Percentiles rank a stretch among this genome's conserved stretches.
Conservation (phyloP, 148 eudicot genomes). For the Talinum fruticosum region DNA sequence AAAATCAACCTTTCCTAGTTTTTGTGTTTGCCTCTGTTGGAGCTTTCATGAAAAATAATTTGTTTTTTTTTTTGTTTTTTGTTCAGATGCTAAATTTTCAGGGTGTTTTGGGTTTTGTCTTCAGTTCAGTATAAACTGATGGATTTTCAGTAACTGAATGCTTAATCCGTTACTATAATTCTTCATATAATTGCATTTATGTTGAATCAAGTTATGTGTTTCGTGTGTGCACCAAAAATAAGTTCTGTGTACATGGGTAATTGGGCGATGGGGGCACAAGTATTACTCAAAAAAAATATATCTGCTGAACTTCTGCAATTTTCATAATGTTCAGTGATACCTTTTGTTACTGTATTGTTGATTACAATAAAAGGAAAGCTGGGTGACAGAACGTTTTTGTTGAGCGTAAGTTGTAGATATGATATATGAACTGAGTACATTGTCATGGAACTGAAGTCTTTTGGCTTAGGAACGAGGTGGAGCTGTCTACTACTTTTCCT, state of each 20-base stretch:
- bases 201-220: neutral
- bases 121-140: no score
- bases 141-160: neutral
- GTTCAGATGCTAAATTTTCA: neutral
- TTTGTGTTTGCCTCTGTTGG: neutral
- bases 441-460: neutral
- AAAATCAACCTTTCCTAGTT: neutral
- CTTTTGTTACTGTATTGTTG: neutral
- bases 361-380: neutral
- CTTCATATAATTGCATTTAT: neutral
- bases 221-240: no score
- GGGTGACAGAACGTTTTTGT: neutral
- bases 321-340: neutral
- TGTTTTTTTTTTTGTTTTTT: no score
- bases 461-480: constrained; percentile 1
- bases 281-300: neutral
- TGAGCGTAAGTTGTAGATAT: neutral
- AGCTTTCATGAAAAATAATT: no score
- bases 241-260: no score
- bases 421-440: neutral
- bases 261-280: no score
- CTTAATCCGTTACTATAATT: neutral
- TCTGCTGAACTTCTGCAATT: neutral
- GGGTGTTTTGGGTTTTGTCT: neutral
- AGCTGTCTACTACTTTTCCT: neutral